Percentiles rank a stretch among this genome's conserved stretches.
Evolutionary conservation across 2,329 filamentous ascomycete genomes (phyloP).

Genomic region (Verticillium zaregamsianum): DNA sequence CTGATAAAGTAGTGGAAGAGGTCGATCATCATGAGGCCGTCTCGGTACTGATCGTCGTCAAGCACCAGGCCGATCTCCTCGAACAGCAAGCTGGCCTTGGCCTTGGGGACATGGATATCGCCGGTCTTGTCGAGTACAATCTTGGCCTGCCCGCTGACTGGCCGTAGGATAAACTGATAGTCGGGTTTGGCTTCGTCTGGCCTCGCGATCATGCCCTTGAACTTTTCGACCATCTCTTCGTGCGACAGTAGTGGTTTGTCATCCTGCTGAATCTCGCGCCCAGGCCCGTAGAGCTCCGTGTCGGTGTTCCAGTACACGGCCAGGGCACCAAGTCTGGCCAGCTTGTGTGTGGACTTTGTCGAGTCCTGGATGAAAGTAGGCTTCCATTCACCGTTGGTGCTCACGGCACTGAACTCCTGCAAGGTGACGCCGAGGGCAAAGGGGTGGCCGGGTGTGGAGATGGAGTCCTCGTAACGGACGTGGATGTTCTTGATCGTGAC

Average conservation of each 20-base stretch:
- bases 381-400: constrained; percentile 91
- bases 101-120: constrained; percentile 71
- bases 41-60: constrained; percentile 95
- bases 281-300: constrained; percentile 74
- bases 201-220: constrained; percentile 76
- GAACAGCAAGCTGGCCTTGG: constrained; percentile 88
- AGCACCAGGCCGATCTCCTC: constrained; percentile 98
- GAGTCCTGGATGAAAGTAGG: constrained; percentile 94
- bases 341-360: constrained; percentile 80
- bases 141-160: constrained; percentile 91
- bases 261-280: constrained; percentile 63
- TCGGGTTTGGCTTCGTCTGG: constrained; percentile 52
- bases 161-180: constrained; percentile 93
- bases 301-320: constrained; percentile 99
- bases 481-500: constrained; percentile 98
- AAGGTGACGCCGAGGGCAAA: constrained; percentile 91
- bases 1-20: constrained; percentile 98
- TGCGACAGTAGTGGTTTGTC: constrained; percentile 63
- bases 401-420: constrained; percentile 94
- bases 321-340: constrained; percentile 83
- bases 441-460: constrained; percentile 90
- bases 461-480: constrained; percentile 94
- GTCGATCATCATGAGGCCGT: constrained; percentile 96
- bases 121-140: constrained; percentile 94
- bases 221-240: constrained; percentile 70